Evolutionary conservation across 768 basidiomycete genomes (phyloP).

Genomic region (Epithele typhae): DNA sequence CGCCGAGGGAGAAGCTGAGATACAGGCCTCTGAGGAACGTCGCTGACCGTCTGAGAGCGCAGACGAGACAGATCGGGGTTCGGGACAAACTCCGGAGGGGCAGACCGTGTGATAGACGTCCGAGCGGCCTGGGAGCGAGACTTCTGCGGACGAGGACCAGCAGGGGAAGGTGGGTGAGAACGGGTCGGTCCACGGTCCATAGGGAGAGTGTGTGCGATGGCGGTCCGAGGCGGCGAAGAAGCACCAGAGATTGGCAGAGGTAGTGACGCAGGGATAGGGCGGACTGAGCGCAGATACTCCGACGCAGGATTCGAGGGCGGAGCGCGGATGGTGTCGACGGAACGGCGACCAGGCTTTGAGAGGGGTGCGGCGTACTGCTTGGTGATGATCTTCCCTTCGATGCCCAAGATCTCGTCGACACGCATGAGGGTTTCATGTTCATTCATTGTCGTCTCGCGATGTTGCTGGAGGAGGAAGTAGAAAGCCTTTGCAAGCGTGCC

Average conservation of each 20-base stretch:
- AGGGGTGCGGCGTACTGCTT: constrained; percentile 41
- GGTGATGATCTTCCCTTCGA: constrained; percentile 28
- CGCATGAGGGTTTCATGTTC: constrained; percentile 47
- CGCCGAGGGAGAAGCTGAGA: background rate
- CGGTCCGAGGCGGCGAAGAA: constrained; percentile 22
- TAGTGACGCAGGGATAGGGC: constrained; percentile 19
- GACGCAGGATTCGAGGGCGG: constrained; percentile 1
- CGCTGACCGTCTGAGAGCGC: constrained; percentile 2
- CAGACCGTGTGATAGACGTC: constrained; percentile 1
- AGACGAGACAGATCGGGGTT: constrained; percentile 7
- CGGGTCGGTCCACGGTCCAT: constrained; percentile 27
- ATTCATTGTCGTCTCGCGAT: constrained; percentile 61
- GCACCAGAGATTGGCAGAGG: constrained; percentile 27
- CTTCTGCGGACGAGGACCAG: constrained; percentile 42
- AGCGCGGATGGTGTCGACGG: constrained; percentile 7
- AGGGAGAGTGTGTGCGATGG: constrained; percentile 12
- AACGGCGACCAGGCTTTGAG: constrained; percentile 22
- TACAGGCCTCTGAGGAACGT: background rate
- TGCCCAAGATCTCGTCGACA: constrained; percentile 25
- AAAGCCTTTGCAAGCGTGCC: constrained; percentile 84
- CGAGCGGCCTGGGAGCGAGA: constrained; percentile 15
- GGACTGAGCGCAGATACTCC: constrained; percentile 20
- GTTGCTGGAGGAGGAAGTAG: constrained; percentile 77
- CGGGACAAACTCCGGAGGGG: constrained; percentile 4
- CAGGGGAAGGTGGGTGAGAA: constrained; percentile 44